These are phyloP conservation scores for Chlorella sp. DNA, from an alignment of 139 green algal species.

Conservation along the genomic window DNA sequence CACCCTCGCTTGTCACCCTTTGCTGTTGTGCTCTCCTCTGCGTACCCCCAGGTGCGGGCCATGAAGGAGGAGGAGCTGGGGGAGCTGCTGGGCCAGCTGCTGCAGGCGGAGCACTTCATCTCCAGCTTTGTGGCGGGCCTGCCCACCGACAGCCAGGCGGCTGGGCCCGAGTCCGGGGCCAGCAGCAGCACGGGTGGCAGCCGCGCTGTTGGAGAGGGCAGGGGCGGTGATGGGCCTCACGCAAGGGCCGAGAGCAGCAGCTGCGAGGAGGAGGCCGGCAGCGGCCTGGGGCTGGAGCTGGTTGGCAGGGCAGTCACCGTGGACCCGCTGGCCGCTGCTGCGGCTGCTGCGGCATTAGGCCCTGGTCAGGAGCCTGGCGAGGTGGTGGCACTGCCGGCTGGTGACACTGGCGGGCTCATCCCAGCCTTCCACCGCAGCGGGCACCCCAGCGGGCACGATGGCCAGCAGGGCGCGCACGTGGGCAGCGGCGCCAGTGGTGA, in stretches of 20 bases:
- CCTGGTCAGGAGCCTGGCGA: background rate
- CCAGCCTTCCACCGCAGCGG: background rate
- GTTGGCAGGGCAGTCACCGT: background rate
- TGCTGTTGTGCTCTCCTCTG: background rate
- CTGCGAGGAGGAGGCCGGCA: background rate
- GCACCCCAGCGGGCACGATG: too few species aligned
- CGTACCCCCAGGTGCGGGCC: background rate
- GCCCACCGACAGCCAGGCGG: background rate
- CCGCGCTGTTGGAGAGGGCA: background rate
- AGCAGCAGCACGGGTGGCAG: conserved; percentile 4
- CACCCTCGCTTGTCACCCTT: too few species aligned
- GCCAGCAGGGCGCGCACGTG: background rate
- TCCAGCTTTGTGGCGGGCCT: conserved; percentile 11
- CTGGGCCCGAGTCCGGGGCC: too few species aligned
- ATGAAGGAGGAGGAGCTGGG: conserved; percentile 34
- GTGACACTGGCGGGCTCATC: background rate
- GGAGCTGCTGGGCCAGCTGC: conserved; percentile 32
- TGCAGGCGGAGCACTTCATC: conserved; percentile 15
- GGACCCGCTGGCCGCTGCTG: background rate
- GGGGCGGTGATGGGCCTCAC: background rate
- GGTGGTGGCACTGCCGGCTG: background rate
- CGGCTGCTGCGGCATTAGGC: background rate
- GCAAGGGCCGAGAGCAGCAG: background rate
- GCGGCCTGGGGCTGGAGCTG: conserved; percentile 2
- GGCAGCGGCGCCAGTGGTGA: background rate